Percentiles rank a stretch among this genome's conserved stretches.
Evolutionary conservation across 805 yeast genomes (phyloP).

Genomic region (Barnettozyma wickerhamii): DNA sequence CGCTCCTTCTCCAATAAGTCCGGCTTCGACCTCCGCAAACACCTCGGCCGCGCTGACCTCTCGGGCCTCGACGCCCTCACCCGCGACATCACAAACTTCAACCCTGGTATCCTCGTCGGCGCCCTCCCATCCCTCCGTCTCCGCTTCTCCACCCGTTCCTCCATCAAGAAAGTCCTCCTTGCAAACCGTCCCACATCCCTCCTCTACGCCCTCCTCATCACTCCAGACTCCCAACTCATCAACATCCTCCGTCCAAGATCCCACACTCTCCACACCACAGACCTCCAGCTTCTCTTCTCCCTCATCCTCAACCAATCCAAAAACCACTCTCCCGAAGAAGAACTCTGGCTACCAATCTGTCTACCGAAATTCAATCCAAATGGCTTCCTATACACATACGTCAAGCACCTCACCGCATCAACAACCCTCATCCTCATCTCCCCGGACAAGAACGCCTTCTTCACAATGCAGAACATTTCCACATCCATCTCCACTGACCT

Average conservation of each 20-base stretch:
- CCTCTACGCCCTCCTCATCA: constrained; percentile 71
- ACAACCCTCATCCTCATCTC: constrained; percentile 42
- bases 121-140: constrained; percentile 63
- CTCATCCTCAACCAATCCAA: constrained; percentile 51
- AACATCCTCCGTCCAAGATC: constrained; percentile 70
- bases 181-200: constrained; percentile 48
- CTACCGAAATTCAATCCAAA: constrained; percentile 83
- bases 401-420: constrained; percentile 52
- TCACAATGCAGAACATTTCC: constrained; percentile 62
- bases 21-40: constrained; percentile 76
- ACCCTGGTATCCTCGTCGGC: constrained; percentile 59
- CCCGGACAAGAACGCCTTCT: constrained; percentile 71
- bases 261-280: constrained; percentile 79
- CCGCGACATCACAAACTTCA: constrained; percentile 43
- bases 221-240: constrained; percentile 58
- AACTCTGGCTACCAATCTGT: constrained; percentile 92
- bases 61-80: constrained; percentile 66
- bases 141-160: constrained; percentile 50
- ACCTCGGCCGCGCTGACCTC: constrained; percentile 70
- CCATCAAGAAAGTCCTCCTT: constrained; percentile 52
- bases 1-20: constrained; percentile 66
- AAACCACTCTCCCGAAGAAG: constrained; percentile 42
- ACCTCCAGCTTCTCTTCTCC: constrained; percentile 68
- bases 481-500: constrained; percentile 44
- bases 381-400: constrained; percentile 83